Base-by-base conservation (phyloP, 2,329 filamentous ascomycete species). In the Nemania bipapillata region DNA sequence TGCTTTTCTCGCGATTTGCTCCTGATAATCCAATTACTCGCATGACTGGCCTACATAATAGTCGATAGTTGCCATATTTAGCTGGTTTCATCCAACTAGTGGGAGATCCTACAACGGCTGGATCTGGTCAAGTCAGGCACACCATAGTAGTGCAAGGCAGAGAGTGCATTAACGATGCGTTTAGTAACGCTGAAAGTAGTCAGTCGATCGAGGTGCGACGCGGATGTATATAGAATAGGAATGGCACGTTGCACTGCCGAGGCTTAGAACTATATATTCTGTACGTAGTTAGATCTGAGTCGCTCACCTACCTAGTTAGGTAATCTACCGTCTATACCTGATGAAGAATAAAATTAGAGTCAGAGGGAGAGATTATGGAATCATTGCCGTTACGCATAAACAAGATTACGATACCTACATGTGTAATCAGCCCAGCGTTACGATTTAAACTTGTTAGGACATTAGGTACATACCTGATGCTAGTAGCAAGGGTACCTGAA, bases 21-120 rank as follows among this genome's bases (percentile, higher is more conserved):
- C 40, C 52, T 49, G 6, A 9, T 12, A 42, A 40, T 28, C 17
- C 54, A 62, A 69, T 66, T 59, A 62, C 66, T 61, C 30, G 57
- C 56, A 69, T 52, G 57, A 63, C 49, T 32, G 54, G 59, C 22
- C 55, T 59, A n/a, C n/a, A n/a, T n/a, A n/a, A n/a, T n/a, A 63
- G 67, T 69, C 54, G 64, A 66, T 66, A 59, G 49, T 56, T 66
- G 54, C 67, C 67, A 67, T 63, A 63, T 61, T 67, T 63, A 64
- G 67, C 35, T 60, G 57, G 65, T 60, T 69, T 61, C 55, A 63
- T 35, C 53, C 59, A 55, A 67, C 15, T 3, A 42, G 30, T 55
- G 64, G 64, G 63, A 69, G 67, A 69, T 69, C 59, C 67, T 61
- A 49, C 63, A 55, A 30, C 4, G 11, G 40, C 52, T 8, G 28